Evolutionary conservation across 2,329 filamentous ascomycete species (phyloP).

Genomic region (Lasiodiplodia theobromae): DNA sequence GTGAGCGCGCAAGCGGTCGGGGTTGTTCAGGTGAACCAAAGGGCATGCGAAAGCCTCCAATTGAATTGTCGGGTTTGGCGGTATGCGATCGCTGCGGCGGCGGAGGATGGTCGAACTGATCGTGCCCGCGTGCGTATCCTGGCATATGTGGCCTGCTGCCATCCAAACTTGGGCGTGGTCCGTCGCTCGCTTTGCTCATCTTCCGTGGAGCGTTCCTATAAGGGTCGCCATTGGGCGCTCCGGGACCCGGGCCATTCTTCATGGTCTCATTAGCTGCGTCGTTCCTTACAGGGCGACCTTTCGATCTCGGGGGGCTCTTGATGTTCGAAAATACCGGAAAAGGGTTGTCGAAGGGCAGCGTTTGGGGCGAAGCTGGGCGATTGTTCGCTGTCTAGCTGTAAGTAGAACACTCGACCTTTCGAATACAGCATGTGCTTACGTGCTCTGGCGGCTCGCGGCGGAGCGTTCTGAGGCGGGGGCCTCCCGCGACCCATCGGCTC

Average conservation of each 20-base stretch:
- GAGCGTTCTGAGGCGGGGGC: conserved; percentile 19
- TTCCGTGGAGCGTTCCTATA: conserved; percentile 25
- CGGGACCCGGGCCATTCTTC: conserved; percentile 6
- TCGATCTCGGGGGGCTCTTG: conserved; percentile 37
- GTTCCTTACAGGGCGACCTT: conserved; percentile 41
- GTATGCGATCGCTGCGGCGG: conserved; percentile 31
- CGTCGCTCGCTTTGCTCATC: conserved; percentile 29
- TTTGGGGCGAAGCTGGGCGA: conserved; percentile 36
- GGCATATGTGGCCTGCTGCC: conserved; percentile 15
- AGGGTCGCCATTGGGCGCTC: conserved; percentile 25
- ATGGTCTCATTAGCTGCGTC: conserved; percentile 47
- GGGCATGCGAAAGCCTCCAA: conserved; percentile 27
- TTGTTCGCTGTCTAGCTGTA: conserved; percentile 35
- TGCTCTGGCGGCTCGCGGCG: conserved; percentile 30
- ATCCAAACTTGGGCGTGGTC: conserved; percentile 22
- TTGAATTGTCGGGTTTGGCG: conserved; percentile 9
- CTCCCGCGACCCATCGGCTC: conserved; percentile 27
- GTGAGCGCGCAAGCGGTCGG: conserved; percentile 40
- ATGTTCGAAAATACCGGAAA: conserved; percentile 55
- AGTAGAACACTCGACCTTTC: not conserved
- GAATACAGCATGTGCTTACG: conserved; percentile 13
- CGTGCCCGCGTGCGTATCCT: conserved; percentile 29
- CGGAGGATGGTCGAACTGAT: conserved; percentile 31
- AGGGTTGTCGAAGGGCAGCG: conserved; percentile 52
- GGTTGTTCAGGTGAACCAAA: conserved; percentile 27